Conservation (phyloP, 108 stramenopile species). For the Schizochytrium sp. region DNA sequence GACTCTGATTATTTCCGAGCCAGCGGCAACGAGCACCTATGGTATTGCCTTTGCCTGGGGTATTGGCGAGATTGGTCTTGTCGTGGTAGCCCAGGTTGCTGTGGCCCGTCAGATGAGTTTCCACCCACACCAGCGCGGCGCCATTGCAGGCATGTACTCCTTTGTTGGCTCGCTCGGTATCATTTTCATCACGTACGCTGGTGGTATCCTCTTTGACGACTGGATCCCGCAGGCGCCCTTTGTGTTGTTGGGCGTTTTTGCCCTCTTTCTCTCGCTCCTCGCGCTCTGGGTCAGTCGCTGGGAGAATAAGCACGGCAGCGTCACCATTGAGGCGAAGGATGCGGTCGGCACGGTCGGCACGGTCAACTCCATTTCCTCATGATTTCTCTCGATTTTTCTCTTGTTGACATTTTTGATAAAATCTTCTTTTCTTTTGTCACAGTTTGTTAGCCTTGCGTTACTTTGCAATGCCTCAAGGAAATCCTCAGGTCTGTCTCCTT, state of each 20-base stretch:
- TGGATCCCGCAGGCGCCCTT: background rate
- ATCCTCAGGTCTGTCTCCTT: too few relatives aligned
- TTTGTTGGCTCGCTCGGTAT: background rate
- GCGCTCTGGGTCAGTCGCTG: background rate
- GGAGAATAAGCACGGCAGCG: background rate
- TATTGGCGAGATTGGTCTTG: background rate
- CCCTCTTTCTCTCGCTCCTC: background rate
- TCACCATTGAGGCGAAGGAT: background rate
- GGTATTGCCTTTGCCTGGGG: background rate
- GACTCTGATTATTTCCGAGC: background rate
- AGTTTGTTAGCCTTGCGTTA: background rate
- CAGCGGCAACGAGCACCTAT: background rate
- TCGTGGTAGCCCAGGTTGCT: background rate
- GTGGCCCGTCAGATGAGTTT: background rate
- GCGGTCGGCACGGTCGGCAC: background rate
- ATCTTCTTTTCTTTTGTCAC: background rate
- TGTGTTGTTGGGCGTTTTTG: background rate
- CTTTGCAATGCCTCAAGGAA: too few relatives aligned
- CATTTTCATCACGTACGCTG: background rate
- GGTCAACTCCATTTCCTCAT: background rate
- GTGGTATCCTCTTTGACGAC: background rate
- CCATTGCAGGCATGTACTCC: constrained; percentile 9
- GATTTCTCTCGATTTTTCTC: background rate
- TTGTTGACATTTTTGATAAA: background rate
- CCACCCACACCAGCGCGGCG: background rate